phyloP scores from a whole-genome alignment of 2,329 filamentous ascomycete species.

The Juglanconis juglandina region DNA sequence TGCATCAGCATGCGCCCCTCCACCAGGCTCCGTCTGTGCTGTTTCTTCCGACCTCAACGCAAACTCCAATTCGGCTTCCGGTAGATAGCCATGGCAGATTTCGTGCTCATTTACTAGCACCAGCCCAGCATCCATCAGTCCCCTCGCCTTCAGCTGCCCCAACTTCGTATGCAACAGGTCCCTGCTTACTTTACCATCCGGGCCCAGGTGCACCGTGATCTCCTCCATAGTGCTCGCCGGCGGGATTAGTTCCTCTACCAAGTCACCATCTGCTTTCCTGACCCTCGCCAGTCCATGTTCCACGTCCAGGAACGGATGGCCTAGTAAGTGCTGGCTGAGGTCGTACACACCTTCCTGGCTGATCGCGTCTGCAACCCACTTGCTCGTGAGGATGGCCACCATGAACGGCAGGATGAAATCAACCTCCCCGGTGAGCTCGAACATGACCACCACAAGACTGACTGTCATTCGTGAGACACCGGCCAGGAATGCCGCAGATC shows the following conservation, averaged over 20 bases:
- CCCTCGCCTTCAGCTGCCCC: slow-evolving; percentile 41
- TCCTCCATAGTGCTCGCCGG: slow-evolving; percentile 52
- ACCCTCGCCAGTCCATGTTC: slow-evolving; percentile 41
- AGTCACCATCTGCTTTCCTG: slow-evolving; percentile 23
- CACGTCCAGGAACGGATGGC: slow-evolving; percentile 55
- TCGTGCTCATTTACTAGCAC: slow-evolving; percentile 47
- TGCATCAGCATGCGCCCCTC: slow-evolving; percentile 20
- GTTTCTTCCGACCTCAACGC: slow-evolving; percentile 33
- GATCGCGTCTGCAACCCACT: slow-evolving; percentile 56
- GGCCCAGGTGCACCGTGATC: slow-evolving; percentile 48
- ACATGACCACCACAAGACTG: slow-evolving; percentile 56
- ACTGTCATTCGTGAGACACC: slow-evolving; percentile 44
- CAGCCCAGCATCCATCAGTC: slow-evolving; percentile 55
- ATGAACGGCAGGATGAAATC: slow-evolving; percentile 56
- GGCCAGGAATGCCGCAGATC: slow-evolving; percentile 55
- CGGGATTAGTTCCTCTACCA: slow-evolving; percentile 47
- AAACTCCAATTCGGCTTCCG: slow-evolving; percentile 51
- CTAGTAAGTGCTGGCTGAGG: slow-evolving; percentile 55
- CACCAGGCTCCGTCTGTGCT: slow-evolving; percentile 12
- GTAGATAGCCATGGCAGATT: slow-evolving; percentile 53
- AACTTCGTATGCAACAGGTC: slow-evolving; percentile 43
- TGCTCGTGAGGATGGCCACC: slow-evolving; percentile 57
- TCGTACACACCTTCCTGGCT: slow-evolving; percentile 55
- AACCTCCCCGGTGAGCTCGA: slow-evolving; percentile 57
- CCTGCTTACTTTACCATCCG: slow-evolving; percentile 39